A percentile compares a stretch with the other conserved stretches of the same genome.
These are phyloP conservation scores for Trichophyton schoenleinii DNA, from an alignment of 2,329 filamentous ascomycete species.

Conservation along the genomic window DNA sequence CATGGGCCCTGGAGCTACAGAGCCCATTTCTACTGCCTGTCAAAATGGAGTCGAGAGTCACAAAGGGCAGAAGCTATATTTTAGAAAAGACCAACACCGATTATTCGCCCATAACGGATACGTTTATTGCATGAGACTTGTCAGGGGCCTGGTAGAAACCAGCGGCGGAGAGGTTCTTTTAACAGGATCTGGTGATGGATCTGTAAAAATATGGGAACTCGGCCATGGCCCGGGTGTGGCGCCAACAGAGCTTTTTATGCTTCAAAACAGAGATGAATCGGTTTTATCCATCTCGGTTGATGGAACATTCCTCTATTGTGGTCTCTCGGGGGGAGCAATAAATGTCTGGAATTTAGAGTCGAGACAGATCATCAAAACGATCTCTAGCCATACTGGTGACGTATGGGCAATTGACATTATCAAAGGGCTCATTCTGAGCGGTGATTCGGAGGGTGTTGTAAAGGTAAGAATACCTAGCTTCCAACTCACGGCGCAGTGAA, in stretches of 20 bases:
- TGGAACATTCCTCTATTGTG: slow-evolving; percentile 83
- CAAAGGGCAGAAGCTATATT: slow-evolving; percentile 59
- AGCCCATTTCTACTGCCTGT: slow-evolving; percentile 53
- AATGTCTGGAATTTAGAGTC: slow-evolving; percentile 97
- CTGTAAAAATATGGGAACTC: slow-evolving; percentile 85
- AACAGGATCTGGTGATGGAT: slow-evolving; percentile 85
- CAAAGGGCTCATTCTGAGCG: slow-evolving; percentile 74
- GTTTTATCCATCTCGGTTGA: slow-evolving; percentile 73
- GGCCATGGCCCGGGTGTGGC: slow-evolving; percentile 46
- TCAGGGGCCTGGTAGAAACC: slow-evolving; percentile 58
- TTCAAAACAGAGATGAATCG: slow-evolving; percentile 51
- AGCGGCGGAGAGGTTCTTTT: slow-evolving; percentile 69
- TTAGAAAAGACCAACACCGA: slow-evolving; percentile 64
- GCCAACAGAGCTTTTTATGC: slow-evolving; percentile 56
- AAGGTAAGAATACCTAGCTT: slow-evolving; percentile 48
- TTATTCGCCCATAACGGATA: slow-evolving; percentile 94
- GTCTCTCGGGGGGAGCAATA: slow-evolving; percentile 73
- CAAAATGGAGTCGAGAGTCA: slow-evolving; percentile 36
- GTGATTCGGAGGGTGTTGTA: slow-evolving; percentile 74
- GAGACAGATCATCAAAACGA: slow-evolving; percentile 72
- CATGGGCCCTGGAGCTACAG: slow-evolving; percentile 69
- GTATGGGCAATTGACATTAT: slow-evolving; percentile 78
- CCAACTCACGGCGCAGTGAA: neutral
- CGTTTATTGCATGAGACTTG: slow-evolving; percentile 88
- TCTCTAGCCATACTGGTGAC: slow-evolving; percentile 69